Evolutionary conservation across 257 asterid genomes (phyloP).

Genomic region (Knoxia roxburghii): DNA sequence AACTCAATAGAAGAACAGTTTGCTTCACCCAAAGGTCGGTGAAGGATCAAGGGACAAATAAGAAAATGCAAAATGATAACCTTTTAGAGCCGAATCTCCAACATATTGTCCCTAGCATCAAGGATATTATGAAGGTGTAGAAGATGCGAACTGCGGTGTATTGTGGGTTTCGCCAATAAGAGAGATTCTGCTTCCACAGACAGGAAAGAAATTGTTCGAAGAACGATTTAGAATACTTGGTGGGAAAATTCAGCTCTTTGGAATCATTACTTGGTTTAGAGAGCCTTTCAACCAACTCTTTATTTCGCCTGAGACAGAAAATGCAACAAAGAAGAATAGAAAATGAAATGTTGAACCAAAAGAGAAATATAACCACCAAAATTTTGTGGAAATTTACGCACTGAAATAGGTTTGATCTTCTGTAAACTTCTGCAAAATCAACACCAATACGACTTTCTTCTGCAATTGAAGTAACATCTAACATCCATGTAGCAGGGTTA

Average conservation of each 20-base stretch:
- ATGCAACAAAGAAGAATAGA: constrained; percentile 12
- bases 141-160: constrained; percentile 94
- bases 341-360: constrained; percentile 9
- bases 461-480: constrained; percentile 73
- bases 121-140: constrained; percentile 77
- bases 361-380: not conserved
- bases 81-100: constrained; percentile 93
- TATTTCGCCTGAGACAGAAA: constrained; percentile 50
- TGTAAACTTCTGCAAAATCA: constrained; percentile 88
- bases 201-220: constrained; percentile 71
- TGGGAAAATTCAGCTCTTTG: constrained; percentile 70
- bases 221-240: constrained; percentile 56
- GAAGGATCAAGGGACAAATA: not conserved
- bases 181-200: constrained; percentile 88
- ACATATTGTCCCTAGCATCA: constrained; percentile 90
- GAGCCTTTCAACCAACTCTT: constrained; percentile 69
- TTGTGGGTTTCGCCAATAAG: constrained; percentile 98
- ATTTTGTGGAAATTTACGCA: constrained; percentile 23
- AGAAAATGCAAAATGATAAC: constrained; percentile 26
- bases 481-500: constrained; percentile 97
- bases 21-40: not conserved
- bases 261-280: constrained; percentile 63
- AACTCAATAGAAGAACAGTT: not conserved
- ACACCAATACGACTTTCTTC: constrained; percentile 75
- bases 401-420: constrained; percentile 66